Base-by-base conservation (phyloP, 1,284 basidiomycete species). In the Spongiforma sp. region DNA sequence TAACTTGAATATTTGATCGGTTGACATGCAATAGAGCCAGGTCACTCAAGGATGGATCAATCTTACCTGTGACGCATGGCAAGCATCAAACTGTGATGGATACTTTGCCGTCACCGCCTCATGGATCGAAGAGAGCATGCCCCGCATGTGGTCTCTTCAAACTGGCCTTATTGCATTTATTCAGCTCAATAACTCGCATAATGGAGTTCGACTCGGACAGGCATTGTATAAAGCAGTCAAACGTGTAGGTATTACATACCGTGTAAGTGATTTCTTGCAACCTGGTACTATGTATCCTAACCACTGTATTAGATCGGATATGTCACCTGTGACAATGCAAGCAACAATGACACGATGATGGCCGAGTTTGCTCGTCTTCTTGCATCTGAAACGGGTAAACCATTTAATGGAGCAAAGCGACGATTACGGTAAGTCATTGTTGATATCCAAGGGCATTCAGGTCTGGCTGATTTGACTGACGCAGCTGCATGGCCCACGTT, bases 341-440 rank as follows among this genome's bases (percentile, higher is more conserved):
- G 26, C 7, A 65, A 65, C n/a, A 65, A 61, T 6, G 9, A 61
- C 32, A 59, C 8, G 0, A 67, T 67, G 59, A 43, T 67, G 55
- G 6, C 11, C 0, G 59, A 67, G 15, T 63, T 67, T 24, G 21
- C 21, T 10, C 21, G 43, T 19, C 43, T 46, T 24, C 43, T 46
- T 15, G 43, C n/a, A 19, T 46, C 43, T 60, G n/a, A 50, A 26
- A 10, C 24, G n/a, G n/a, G n/a, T n/a, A n/a, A 11, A 14, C 46
- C 26, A 8, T 28, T 28, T 19, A 26, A 46, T n/a, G 17, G 21
- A 15, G 24, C 21, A 46, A 46, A 21, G 21, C 26, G 15, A 48
- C 11, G n/a, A 10, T 12, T 46, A 21, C n/a, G 17, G 43, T 46
- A n/a, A 46, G 43, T 14, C 39, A 41, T 41, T 41, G 39, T 46